phyloP scores from a whole-genome alignment of 1,139 yeast species.

The Sugiyamaella xylanicola region DNA sequence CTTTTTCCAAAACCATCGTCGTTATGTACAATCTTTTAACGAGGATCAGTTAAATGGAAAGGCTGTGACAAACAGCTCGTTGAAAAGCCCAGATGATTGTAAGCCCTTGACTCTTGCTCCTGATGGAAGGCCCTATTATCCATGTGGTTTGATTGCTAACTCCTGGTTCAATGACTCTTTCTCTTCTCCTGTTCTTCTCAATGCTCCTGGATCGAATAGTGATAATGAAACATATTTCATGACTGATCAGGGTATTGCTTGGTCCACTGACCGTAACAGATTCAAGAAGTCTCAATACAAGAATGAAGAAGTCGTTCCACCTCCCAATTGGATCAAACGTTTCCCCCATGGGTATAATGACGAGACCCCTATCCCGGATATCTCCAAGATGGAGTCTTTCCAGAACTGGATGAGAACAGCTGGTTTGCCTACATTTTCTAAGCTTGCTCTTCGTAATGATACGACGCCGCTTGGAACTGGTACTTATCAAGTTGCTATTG shows the following conservation, averaged over 20 bases:
- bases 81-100: constrained; percentile 76
- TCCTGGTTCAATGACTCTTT: constrained; percentile 88
- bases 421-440: constrained; percentile 82
- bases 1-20: constrained; percentile 90
- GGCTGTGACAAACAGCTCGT: constrained; percentile 54
- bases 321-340: constrained; percentile 86
- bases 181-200: constrained; percentile 53
- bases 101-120: constrained; percentile 68
- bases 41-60: constrained; percentile 88
- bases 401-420: constrained; percentile 99
- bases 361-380: constrained; percentile 76
- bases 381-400: constrained; percentile 74
- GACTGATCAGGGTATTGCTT: constrained; percentile 75
- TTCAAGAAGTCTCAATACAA: constrained; percentile 78
- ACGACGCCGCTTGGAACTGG: constrained; percentile 62
- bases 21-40: constrained; percentile 86
- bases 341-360: constrained; percentile 91
- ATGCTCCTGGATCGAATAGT: constrained; percentile 43
- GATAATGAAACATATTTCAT: constrained; percentile 55
- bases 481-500: constrained; percentile 68
- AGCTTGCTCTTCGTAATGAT: constrained; percentile 80
- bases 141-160: constrained; percentile 96
- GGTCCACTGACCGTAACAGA: constrained; percentile 78
- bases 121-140: constrained; percentile 63
- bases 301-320: constrained; percentile 79